Evolutionary conservation across 164 flowering plant species (phyloP), one percentile per base, ranked within the genome.

Genomic region (Chloranthus sessilifolius): DNA sequence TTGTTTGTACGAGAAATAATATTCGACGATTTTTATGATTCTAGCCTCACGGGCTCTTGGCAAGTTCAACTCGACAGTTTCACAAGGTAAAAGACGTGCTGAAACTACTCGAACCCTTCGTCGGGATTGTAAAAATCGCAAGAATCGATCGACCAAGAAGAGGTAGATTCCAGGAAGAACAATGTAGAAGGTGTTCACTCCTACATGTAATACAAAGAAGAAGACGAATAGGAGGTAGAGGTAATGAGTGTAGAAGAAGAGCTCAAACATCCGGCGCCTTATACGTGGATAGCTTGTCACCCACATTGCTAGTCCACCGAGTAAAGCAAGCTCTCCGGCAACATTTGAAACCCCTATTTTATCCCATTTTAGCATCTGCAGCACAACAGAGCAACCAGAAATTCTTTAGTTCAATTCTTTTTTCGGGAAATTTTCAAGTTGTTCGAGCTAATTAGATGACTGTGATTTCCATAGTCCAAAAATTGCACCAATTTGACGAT

Each of bases 131-230:
- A 88, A 49, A 44, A 79, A 79, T 28, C 94, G 65, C 55, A 88
- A 42, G 69, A 54, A 85, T 0, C 94, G 94, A 54, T 88, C 94
- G 17, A 88, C 62, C 24, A 81, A 14, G 74, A 88, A 88, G 65
- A 88, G 90, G 71, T 72, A 85, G 55, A 88, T 70, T 1, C 88
- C 79, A 24, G 94, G 96, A 35, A 88, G 88, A 74, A 78, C 74
- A 11, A 71, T 76, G 73, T 43, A 68, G 25, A 78, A 39, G 26
- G 59, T 81, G n/a, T 66, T 21, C 7, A 85, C 69, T 34, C 94
- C 88, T 7, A 77, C 75, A 39, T 88, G 96, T 17, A 82, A 50
- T 7, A 81, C 29, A 65, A 73, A 88, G 74, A 88, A 82, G 50
- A 88, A 5, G 28, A 85, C 27, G 62, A 82, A 88, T 56, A 70